Evolutionary conservation across 768 basidiomycete species (phyloP).

Genomic region (Trametes elegans): DNA sequence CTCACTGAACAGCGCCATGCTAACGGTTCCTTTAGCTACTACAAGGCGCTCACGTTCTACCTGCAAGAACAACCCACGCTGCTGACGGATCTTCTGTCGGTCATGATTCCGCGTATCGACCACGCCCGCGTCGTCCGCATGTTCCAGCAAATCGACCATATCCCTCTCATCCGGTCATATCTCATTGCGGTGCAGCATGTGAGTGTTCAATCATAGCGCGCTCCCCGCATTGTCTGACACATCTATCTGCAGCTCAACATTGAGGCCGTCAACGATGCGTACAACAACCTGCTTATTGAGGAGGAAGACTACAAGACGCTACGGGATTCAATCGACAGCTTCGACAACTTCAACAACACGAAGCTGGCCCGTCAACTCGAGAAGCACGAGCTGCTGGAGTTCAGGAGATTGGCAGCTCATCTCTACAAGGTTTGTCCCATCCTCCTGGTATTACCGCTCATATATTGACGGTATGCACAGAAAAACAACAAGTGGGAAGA

Average conservation of each 20-base stretch:
- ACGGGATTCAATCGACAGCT: constrained; percentile 96
- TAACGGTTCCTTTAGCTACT: constrained; percentile 52
- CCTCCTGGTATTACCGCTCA: neutral
- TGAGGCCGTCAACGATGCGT: constrained; percentile 96
- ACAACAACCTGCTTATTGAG: constrained; percentile 97
- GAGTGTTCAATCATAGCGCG: constrained; percentile 31
- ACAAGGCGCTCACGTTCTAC: constrained; percentile 94
- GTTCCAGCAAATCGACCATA: constrained; percentile 93
- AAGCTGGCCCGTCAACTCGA: constrained; percentile 83
- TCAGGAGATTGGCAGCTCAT: constrained; percentile 91
- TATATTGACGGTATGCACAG: constrained; percentile 46
- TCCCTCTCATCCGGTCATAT: constrained; percentile 93
- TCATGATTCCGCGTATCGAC: constrained; percentile 91
- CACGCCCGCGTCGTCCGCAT: constrained; percentile 94
- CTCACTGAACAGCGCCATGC: neutral
- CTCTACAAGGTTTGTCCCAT: constrained; percentile 75
- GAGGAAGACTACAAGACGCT: constrained; percentile 99
- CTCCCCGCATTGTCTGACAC: neutral
- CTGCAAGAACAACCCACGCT: constrained; percentile 91
- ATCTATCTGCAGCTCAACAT: constrained; percentile 69
- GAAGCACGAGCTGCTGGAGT: constrained; percentile 89
- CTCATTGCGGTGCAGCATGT: constrained; percentile 96
- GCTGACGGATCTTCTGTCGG: constrained; percentile 89
- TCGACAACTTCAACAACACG: constrained; percentile 96
- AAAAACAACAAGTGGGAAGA: constrained; percentile 98